Percentiles rank a stretch among this genome's conserved stretches.
These are phyloP conservation scores for Starmerella geochares DNA, from an alignment of 805 yeast species.

Conservation along the genomic window DNA sequence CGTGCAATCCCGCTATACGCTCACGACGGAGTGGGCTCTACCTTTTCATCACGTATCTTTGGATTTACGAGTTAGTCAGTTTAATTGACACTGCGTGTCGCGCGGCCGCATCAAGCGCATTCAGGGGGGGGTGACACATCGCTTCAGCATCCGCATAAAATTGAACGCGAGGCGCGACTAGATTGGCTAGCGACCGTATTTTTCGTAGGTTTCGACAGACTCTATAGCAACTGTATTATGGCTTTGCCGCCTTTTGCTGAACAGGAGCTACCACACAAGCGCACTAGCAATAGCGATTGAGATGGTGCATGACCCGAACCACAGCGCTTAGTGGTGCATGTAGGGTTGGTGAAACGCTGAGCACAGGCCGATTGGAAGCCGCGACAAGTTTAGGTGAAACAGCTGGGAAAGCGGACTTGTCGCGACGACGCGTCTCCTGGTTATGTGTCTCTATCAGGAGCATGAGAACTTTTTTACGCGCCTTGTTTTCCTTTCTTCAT, in stretches of 20 bases:
- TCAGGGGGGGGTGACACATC: background rate
- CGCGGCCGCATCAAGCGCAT: background rate
- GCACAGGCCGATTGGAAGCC: background rate
- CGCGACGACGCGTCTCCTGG: background rate
- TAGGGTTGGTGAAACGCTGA: background rate
- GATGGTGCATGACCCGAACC: background rate
- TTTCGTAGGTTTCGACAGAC: no score
- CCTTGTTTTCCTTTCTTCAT: no score
- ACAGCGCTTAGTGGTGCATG: background rate
- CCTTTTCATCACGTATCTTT: background rate
- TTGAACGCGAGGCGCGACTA: no score
- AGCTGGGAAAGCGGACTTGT: background rate
- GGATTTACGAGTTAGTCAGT: background rate
- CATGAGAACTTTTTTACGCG: no score
- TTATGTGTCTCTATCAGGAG: no score
- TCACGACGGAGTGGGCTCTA: background rate
- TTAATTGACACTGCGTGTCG: conserved; percentile 1
- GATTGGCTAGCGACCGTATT: no score
- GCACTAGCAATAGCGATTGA: conserved; percentile 1
- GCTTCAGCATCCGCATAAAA: no score
- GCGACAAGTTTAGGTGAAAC: background rate
- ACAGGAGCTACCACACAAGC: background rate
- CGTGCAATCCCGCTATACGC: background rate
- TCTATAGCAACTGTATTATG: no score
- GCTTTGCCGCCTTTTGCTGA: background rate